Percentiles rank a stretch among this genome's conserved stretches.
Evolutionary conservation across 768 basidiomycete genomes (phyloP).

Genomic region (Pisolithus orientalis): DNA sequence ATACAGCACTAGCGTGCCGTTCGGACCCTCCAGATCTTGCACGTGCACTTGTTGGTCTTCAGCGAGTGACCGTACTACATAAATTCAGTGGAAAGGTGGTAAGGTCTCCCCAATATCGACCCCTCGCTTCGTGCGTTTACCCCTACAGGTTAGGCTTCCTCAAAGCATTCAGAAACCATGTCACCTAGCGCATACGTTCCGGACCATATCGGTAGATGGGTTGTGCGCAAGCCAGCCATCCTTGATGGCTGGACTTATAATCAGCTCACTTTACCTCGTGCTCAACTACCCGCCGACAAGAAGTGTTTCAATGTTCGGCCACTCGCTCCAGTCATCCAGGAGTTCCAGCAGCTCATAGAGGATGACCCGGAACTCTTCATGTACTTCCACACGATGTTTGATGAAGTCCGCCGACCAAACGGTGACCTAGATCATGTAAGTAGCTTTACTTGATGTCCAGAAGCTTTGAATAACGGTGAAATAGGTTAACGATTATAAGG

Average conservation of each 20-base stretch:
- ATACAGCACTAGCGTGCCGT: too few species aligned
- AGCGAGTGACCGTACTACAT: too few species aligned
- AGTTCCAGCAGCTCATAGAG: conserved; percentile 24
- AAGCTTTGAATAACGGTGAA: background rate
- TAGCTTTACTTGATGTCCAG: background rate
- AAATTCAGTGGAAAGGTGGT: too few species aligned
- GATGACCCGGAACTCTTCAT: conserved; percentile 21
- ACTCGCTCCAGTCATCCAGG: conserved; percentile 10
- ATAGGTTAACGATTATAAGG: conserved; percentile 2
- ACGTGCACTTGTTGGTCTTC: too few species aligned
- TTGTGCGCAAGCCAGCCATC: background rate
- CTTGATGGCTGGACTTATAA: background rate
- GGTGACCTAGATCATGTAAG: background rate
- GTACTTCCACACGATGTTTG: conserved; percentile 32
- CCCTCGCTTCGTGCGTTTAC: too few species aligned
- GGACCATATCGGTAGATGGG: background rate
- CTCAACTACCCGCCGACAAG: background rate
- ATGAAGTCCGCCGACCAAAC: conserved; percentile 3
- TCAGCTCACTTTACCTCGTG: background rate
- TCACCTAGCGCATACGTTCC: background rate
- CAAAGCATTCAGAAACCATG: background rate
- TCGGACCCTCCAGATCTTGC: too few species aligned
- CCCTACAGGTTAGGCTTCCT: background rate
- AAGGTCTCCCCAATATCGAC: too few species aligned
- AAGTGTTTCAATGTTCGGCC: background rate